phyloP scores from a whole-genome alignment of 1,284 basidiomycete genomes.

The Anthracocystis panici-leucophaei region DNA sequence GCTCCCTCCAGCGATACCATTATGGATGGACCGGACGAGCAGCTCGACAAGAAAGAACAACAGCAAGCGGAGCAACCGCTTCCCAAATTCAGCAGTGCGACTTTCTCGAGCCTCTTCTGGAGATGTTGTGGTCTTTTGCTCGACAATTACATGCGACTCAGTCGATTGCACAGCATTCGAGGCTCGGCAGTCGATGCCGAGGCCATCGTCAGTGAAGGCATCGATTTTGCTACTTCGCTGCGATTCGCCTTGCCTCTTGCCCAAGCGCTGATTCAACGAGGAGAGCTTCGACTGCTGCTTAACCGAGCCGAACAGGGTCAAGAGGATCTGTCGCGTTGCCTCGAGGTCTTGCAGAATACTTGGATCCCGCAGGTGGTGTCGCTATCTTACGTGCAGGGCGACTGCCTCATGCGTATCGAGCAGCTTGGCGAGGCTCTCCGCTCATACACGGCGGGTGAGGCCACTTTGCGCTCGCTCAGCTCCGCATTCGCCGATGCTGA shows the following conservation, averaged over 20 bases:
- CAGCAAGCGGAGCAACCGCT: conserved; percentile 15
- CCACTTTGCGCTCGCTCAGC: conserved; percentile 41
- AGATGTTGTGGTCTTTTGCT: conserved; percentile 29
- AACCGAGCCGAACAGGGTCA: conserved; percentile 39
- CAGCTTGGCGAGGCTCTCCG: conserved; percentile 46
- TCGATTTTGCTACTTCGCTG: conserved; percentile 51
- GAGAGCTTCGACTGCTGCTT: conserved; percentile 50
- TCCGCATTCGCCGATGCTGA: conserved; percentile 41
- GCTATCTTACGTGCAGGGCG: conserved; percentile 51
- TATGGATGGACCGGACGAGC: conserved; percentile 11
- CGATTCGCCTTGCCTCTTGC: conserved; percentile 46
- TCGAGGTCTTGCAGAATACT: conserved; percentile 43
- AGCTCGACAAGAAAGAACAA: conserved; percentile 4
- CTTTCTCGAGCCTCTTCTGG: conserved; percentile 42
- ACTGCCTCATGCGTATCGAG: conserved; percentile 46
- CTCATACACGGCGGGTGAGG: conserved; percentile 46
- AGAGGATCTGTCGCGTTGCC: conserved; percentile 48
- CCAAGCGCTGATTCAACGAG: conserved; percentile 48
- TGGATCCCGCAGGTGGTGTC: conserved; percentile 49
- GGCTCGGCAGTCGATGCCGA: conserved; percentile 62
- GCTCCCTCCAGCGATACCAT: conserved; percentile 30
- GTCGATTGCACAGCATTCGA: conserved; percentile 52
- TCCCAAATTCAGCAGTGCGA: conserved; percentile 34
- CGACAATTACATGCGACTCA: conserved; percentile 41
- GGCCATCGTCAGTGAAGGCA: conserved; percentile 56